Percentiles rank a stretch among this genome's conserved stretches.
phyloP scores from a whole-genome alignment of 1,284 basidiomycete species.

The Wolfiporia cocos region DNA sequence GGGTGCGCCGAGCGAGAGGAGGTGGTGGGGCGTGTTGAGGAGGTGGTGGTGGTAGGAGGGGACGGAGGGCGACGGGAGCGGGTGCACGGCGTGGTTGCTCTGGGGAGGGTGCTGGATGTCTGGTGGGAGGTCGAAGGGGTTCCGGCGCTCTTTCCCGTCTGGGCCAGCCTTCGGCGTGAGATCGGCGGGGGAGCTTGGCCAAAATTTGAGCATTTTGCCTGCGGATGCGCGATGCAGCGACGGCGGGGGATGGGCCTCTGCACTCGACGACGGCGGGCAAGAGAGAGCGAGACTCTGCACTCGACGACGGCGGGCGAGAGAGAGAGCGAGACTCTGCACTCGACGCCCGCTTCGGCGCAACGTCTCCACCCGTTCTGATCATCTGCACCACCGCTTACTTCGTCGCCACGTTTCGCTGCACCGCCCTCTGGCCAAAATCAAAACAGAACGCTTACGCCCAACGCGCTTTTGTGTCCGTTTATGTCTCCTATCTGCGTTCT shows the following conservation, averaged over 20 bases:
- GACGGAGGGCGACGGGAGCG: constrained; percentile 13
- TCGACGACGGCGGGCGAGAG: no score
- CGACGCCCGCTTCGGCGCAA: no score
- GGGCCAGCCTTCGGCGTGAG: constrained; percentile 62
- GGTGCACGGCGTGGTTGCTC: constrained; percentile 19
- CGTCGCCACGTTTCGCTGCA: no score
- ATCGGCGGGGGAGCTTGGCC: constrained; percentile 62
- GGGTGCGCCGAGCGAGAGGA: constrained; percentile 25
- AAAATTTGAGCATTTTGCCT: constrained; percentile 57
- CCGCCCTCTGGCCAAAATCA: no score
- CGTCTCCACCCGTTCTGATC: no score
- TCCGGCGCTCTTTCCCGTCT: constrained; percentile 46
- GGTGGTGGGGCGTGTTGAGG: constrained; percentile 26
- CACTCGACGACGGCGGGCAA: not conserved
- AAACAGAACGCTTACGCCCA: no score
- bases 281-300: no score
- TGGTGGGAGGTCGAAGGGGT: constrained; percentile 60
- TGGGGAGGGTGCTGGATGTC: constrained; percentile 19
- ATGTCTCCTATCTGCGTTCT: no score
- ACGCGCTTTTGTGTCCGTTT: no score
- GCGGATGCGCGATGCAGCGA: constrained; percentile 2
- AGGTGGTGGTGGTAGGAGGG: constrained; percentile 34
- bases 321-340: no score
- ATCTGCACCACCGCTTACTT: no score
- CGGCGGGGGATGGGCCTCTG: not conserved